Base-by-base conservation (phyloP, 2,329 filamentous ascomycete genomes). In the Stagonosporopsis cucurbitacearum region DNA sequence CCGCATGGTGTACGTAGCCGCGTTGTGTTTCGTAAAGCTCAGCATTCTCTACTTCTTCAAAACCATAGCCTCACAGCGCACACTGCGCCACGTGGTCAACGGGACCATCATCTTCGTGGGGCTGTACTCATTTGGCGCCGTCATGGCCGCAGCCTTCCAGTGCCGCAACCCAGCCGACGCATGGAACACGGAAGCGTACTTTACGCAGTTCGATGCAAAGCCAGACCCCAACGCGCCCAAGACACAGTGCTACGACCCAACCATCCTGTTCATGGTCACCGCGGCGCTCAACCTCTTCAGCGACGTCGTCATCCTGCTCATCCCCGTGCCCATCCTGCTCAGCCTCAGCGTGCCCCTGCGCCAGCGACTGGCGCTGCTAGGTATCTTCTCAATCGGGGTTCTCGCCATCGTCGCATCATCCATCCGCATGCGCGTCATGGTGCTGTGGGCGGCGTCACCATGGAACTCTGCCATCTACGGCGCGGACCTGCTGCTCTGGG, bases 351-450 rank as follows among this genome's bases (percentile, higher is more conserved):
- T 84, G 6, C 80, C 81, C 0, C 68, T 65, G 4, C 74, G 74
- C 3, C 81, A 84, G 51, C 83, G 84, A 50, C 66, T 82, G 13
- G 83, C 81, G 0, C 75, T 88, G n/a, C 63, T 75, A 8, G 70
- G 66, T 11, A 72, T 75, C 43, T 75, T 76, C 58, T 68, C 66
- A 2, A 62, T 75, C 15, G 72, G 73, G 23, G 62, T 75, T 51
- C 64, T 76, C 58, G 72, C 72, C 19, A 73, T 75, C 15, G 58
- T 73, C 2, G 72, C 73, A 2, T 72, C 67, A 5, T 72, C 72
- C 17, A 67, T 75, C 20, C 69, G 73, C 30, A 69, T 75, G 65
- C 74, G 69, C 67, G 72, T 73, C 17, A 70, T 75, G 67, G 63
- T 65, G 25, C 59, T 75, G 3, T 76, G 73, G 73, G 60, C 69